A percentile compares a stretch with the other conserved stretches of the same genome.
phyloP scores from a whole-genome alignment of 1,284 basidiomycete species.

The Meira miltonrushii region DNA sequence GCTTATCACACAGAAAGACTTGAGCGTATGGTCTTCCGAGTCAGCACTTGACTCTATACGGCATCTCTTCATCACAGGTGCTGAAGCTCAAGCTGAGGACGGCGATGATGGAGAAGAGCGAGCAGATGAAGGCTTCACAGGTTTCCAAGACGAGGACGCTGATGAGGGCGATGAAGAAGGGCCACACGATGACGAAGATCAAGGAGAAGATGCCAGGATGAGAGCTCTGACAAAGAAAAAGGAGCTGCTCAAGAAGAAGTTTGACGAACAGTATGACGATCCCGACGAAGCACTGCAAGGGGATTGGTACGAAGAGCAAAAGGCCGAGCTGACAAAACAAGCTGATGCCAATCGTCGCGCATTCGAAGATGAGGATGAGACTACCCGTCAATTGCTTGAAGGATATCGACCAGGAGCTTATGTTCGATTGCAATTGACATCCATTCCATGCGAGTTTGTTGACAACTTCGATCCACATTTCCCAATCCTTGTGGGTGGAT shows the following conservation, averaged over 20 bases:
- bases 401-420: slow-evolving; percentile 89
- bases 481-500: slow-evolving; percentile 85
- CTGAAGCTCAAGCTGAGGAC: slow-evolving; percentile 25
- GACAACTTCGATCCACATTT: slow-evolving; percentile 86
- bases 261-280: slow-evolving; percentile 94
- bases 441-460: slow-evolving; percentile 85
- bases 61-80: slow-evolving; percentile 83
- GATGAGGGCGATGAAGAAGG: slow-evolving; percentile 45
- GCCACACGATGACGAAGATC: slow-evolving; percentile 51
- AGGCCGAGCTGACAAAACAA: slow-evolving; percentile 83
- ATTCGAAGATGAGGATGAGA: slow-evolving; percentile 73
- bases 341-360: slow-evolving; percentile 78
- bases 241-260: slow-evolving; percentile 84
- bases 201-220: slow-evolving; percentile 56
- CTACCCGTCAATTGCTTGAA: slow-evolving; percentile 76
- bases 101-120: slow-evolving; percentile 34
- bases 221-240: slow-evolving; percentile 75
- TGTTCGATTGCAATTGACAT: slow-evolving; percentile 78
- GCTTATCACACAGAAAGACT: slow-evolving; percentile 55
- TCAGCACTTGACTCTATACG: slow-evolving; percentile 79
- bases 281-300: slow-evolving; percentile 58
- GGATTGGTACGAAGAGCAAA: slow-evolving; percentile 61
- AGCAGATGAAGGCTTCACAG: slow-evolving; percentile 23
- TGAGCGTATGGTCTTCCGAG: slow-evolving; percentile 76
- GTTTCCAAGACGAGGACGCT: slow-evolving; percentile 54